Conservation (phyloP, 768 basidiomycete genomes). For the Tulasnella sp. region DNA sequence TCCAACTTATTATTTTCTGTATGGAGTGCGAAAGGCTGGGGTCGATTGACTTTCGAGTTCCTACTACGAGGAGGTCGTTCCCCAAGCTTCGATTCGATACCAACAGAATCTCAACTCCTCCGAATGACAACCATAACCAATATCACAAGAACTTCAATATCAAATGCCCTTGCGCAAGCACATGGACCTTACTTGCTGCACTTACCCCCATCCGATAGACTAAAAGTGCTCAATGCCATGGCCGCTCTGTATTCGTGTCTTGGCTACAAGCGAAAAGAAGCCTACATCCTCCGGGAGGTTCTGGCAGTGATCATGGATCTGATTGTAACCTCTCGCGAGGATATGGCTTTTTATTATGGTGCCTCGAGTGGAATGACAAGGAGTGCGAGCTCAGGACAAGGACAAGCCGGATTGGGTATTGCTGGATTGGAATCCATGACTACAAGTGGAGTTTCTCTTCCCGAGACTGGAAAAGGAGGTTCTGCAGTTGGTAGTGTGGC, state of each 20-base stretch:
- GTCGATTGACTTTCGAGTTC: conserved; percentile 57
- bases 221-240: conserved; percentile 53
- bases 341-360: conserved; percentile 27
- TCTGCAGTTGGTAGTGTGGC: conserved; percentile 40
- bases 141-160: conserved; percentile 55
- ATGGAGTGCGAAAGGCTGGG: conserved; percentile 84
- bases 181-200: conserved; percentile 84
- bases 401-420: conserved; percentile 33
- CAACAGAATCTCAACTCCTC: conserved; percentile 41
- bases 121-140: conserved; percentile 55
- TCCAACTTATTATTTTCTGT: conserved; percentile 60
- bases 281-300: conserved; percentile 72
- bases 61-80: conserved; percentile 60
- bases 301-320: conserved; percentile 74
- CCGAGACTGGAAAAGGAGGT: neutral
- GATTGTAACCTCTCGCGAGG: conserved; percentile 72
- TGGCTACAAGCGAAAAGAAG: conserved; percentile 80
- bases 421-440: conserved; percentile 32
- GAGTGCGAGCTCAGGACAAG: conserved; percentile 20
- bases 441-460: conserved; percentile 22
- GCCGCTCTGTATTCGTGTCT: conserved; percentile 68
- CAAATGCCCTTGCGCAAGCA: conserved; percentile 48
- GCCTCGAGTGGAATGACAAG: neutral
- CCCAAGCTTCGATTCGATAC: conserved; percentile 29
- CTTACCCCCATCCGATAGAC: conserved; percentile 61